These are phyloP conservation scores for Clarireedia homoeocarpa DNA, from an alignment of 2,329 filamentous ascomycete species.

Conservation along the genomic window DNA sequence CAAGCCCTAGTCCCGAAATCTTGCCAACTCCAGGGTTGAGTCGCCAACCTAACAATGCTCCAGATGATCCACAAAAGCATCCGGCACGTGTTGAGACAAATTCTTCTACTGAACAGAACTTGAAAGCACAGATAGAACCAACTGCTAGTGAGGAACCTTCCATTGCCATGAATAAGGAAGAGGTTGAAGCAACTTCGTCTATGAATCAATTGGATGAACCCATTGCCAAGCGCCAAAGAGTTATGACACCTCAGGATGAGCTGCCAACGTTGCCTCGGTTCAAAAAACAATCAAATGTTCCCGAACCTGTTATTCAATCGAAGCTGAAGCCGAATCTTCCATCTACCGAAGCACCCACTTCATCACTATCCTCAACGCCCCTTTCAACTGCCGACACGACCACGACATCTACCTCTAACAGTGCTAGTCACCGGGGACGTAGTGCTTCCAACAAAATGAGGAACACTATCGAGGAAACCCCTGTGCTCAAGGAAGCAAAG, in stretches of 20 bases:
- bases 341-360: neutral
- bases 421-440: neutral
- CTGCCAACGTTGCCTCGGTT: neutral
- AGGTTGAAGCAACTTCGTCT: neutral
- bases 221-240: neutral
- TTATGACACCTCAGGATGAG: neutral
- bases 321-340: too few relatives aligned
- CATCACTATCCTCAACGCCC: neutral
- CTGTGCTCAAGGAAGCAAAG: conserved; percentile 1
- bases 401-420: neutral
- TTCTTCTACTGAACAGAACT: neutral
- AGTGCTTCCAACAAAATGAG: neutral
- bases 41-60: too few relatives aligned
- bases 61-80: too few relatives aligned
- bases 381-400: neutral
- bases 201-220: neutral
- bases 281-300: neutral
- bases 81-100: too few relatives aligned
- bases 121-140: neutral
- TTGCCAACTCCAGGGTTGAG: neutral
- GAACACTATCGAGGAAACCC: neutral
- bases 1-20: neutral
- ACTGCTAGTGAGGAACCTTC: neutral
- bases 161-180: neutral
- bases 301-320: too few relatives aligned